Evolutionary conservation across 176 grass and related monocot genomes (phyloP), one percentile per base, ranked within the genome.

Genomic region (Paspalum vaginatum): DNA sequence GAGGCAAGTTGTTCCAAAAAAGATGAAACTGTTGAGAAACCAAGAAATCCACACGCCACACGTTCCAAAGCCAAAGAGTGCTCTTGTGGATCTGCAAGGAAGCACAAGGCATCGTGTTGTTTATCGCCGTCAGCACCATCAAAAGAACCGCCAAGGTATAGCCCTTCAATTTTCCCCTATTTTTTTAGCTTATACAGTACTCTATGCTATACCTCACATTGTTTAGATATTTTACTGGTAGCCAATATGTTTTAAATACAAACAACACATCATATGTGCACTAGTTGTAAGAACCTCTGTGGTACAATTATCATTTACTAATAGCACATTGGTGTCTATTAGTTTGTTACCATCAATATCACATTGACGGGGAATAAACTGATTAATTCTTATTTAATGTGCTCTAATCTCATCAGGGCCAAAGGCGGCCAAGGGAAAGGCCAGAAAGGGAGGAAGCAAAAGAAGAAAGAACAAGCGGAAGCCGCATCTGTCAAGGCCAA

Each of bases 41-140:
- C 53, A 41, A 70, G 76, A 18, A 58, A 7, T 61, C 48, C 46
- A 58, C 51, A 90, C 72, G 62, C 54, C 68, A 78, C 20, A 38
- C 70, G 87, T 67, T 63, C 72, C 9, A 78, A 86, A 79, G 75
- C 65, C 57, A 91, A 87, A 65, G 86, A 74, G 38, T 89, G 92
- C 61, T 78, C 86, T 37, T 91, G 92, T 74, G 83, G 84, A 78
- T 94, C 92, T 59, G 65, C 73, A 42, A 86, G 24, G 79, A 94
- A 91, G 54, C 87, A 88, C 79, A 86, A 88, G 53, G 47, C 75
- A 10, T 83, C 83, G 60, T 94, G 91, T 81, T 79, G 71, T 70
- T 84, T 83, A 78, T 59, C 66, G 7, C 75, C 6, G 8, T 55
- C 25, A 59, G 42, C 83, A 86, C 32, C 85, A 65, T 84, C 79